Conservation (phyloP, 441 rosid genomes). For the Dalechampia spathulata region DNA sequence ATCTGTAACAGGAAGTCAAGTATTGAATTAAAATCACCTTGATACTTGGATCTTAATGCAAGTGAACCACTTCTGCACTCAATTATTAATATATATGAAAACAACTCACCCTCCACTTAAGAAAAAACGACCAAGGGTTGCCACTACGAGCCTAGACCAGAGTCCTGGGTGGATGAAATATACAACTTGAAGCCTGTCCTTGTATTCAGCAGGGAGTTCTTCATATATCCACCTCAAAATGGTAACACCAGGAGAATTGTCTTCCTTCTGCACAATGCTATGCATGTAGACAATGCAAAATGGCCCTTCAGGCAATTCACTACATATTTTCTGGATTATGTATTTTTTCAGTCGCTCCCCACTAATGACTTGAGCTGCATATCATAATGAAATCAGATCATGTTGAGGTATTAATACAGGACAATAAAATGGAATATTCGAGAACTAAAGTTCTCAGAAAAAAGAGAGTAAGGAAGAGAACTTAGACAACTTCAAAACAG, state of each 20-base stretch:
- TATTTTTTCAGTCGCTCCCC: conserved; percentile 48
- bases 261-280: conserved; percentile 53
- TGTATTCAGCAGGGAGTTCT: conserved; percentile 45
- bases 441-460: neutral
- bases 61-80: neutral
- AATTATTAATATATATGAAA: neutral
- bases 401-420: neutral
- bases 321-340: conserved; percentile 48
- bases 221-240: conserved; percentile 65
- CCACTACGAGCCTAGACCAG: conserved; percentile 58
- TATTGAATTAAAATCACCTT: neutral
- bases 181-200: conserved; percentile 57
- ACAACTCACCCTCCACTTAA: conserved; percentile 61
- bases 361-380: conserved; percentile 48
- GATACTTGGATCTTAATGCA: neutral
- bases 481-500: neutral
- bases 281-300: conserved; percentile 65
- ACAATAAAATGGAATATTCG: neutral
- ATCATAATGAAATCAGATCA: neutral
- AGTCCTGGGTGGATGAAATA: conserved; percentile 74
- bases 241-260: conserved; percentile 66
- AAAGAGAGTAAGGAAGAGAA: neutral
- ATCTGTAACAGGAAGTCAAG: neutral
- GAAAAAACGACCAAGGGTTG: conserved; percentile 68
- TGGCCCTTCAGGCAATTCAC: conserved; percentile 50